Evolutionary conservation across 1,139 yeast genomes (phyloP), one percentile per base, ranked within the genome.

Genomic region (Pneumocystis canis): DNA sequence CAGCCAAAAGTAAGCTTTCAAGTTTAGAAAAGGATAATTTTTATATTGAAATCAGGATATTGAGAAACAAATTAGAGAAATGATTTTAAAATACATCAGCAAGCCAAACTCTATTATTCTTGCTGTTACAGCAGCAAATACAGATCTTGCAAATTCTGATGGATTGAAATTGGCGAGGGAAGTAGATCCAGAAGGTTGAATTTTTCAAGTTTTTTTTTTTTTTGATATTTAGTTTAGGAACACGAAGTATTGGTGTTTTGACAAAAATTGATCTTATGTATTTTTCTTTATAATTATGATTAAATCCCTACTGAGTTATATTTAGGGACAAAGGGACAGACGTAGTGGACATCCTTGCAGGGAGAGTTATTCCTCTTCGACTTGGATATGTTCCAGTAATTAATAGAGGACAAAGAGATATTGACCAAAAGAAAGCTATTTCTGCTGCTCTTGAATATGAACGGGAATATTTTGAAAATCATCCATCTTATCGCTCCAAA

Each of bases 341-440:
- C 76, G 98, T 92, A 59, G 85, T 89, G 73, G 98, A 92, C 74
- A 92, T 92, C 71, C 80, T 92, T 71, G 96, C 97, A 6, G 97
- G 98, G 65, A 81, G 96, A 73, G 92, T 92, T 63, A 92, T 92
- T 71, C 97, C 98, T 11, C 80, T 92, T 71, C 82, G 97, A 75
- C 88, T 89, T 67, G 98, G 98, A 63, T 92, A 92, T 72, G 96
- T 92, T 62, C 98, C 98, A 5, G 98, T 92, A 63, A 90, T 92
- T 71, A 92, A 92, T 76, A 84, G 98, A 76, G 97, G 98, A 71
- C 98, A 92, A 77, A 89, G 86, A 73, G 98, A 92, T 76, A 94
- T 92, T 70, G 95, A 89, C 73, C 74, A 76, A 65, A 85, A 84
- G 71, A 92, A 90, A 74, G 86, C 96, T 18, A 92, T 92, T 71